Base-by-base conservation (phyloP, 2,329 filamentous ascomycete species). In the Penicillium sp. region DNA sequence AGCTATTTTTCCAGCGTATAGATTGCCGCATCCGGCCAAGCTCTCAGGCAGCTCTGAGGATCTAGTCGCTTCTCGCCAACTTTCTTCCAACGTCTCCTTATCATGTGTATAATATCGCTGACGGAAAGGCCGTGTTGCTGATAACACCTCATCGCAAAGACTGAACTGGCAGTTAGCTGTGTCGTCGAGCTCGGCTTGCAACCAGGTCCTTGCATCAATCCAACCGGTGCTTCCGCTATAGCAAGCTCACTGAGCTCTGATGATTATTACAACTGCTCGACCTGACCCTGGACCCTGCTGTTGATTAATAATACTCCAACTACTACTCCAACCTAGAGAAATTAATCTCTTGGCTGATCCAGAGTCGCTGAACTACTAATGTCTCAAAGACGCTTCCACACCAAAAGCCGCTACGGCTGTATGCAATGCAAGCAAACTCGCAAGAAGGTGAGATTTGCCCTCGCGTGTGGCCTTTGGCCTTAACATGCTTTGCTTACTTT, bases 361-460 rank as follows among this genome's bases (percentile, higher is more conserved):
- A n/a, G n/a, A n/a, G n/a, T n/a, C n/a, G n/a, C n/a, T 9, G 9
- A 33, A 12, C 9, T 33, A 33, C 9, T 33, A 14, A 57, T 58
- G 51, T 52, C 56, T 2, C 51, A 49, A 9, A 40, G 56, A 53
- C 51, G 56, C 12, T 58, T 54, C 12, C 56, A 58, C 42, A 50
- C 28, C 3, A 58, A 58, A 20, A 58, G 56, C 20, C 56, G 56
- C 18, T 33, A 50, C 28, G 56, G 56, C n/a, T 58, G 56, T 38
- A 5, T 24, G 11, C 51, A 58, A 23, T 58, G 51, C 47, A 58
- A 58, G 46, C 56, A 58, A n/a, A 54, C 40, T n/a, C 56, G 56
- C 33, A 54, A 52, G 30, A 58, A 58, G n/a, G 51, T 54, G 28
- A 33, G 30, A 12, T 23, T 45, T 9, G 14, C 11, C n/a, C 8